Percentiles rank a stretch among this genome's conserved stretches.
These are phyloP conservation scores for Kwoniella shivajii DNA, from an alignment of 1,284 basidiomycete genomes.

Conservation along the genomic window DNA sequence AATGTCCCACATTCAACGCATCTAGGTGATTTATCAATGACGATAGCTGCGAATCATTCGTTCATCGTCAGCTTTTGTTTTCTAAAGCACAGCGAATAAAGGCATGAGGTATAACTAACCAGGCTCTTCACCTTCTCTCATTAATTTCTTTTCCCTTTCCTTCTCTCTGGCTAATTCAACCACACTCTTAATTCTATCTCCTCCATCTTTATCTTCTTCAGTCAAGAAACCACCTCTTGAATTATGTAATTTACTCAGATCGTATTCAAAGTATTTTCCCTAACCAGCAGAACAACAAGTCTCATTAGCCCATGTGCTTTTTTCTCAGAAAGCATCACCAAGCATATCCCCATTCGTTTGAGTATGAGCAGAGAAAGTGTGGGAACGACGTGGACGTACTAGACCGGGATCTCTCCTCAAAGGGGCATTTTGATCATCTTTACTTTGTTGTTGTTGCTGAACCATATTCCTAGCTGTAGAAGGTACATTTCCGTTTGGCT, in stretches of 20 bases:
- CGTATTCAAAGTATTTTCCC: constrained; percentile 88
- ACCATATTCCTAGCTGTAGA: constrained; percentile 46
- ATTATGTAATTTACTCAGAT: constrained; percentile 91
- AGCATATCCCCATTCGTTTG: background rate
- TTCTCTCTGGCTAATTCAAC: constrained; percentile 72
- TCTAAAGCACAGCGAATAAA: background rate
- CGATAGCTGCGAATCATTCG: constrained; percentile 31
- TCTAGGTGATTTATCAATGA: constrained; percentile 71
- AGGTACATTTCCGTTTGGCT: constrained; percentile 34
- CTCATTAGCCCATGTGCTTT: too few relatives aligned
- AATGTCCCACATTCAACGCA: constrained; percentile 79
- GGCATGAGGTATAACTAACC: constrained; percentile 39
- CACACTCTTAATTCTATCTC: constrained; percentile 58
- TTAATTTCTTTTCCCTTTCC: constrained; percentile 66
- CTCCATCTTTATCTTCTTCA: constrained; percentile 59
- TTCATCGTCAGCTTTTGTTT: too few relatives aligned
- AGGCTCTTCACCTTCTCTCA: constrained; percentile 76
- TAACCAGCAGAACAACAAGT: constrained; percentile 9
- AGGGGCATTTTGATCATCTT: constrained; percentile 27
- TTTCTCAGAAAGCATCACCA: too few relatives aligned
- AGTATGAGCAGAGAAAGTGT: background rate
- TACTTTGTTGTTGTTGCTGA: constrained; percentile 30
- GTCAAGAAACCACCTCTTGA: constrained; percentile 83
- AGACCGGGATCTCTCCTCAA: constrained; percentile 48
- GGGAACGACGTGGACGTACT: constrained; percentile 38